Conservation (phyloP, 2,329 filamentous ascomycete species). For the Apiospora rasikravindrae region DNA sequence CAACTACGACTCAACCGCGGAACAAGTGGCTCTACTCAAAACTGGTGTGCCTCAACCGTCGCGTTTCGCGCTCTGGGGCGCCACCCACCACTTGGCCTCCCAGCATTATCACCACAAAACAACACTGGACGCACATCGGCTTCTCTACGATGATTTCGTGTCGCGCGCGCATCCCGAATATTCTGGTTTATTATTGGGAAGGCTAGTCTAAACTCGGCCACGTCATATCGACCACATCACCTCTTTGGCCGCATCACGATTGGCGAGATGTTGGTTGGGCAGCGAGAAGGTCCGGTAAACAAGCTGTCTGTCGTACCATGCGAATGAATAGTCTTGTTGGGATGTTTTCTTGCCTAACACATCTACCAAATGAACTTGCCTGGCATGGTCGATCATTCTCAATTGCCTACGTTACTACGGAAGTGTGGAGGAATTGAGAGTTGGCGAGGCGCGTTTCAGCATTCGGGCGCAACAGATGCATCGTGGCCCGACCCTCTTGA, state of each 20-base stretch:
- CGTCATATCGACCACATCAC: constrained; percentile 8
- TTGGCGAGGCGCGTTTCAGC: background rate
- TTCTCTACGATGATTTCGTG: background rate
- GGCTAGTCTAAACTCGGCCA: background rate
- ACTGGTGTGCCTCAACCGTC: background rate
- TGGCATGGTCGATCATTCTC: background rate
- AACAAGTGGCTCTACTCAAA: background rate
- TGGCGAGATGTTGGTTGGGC: constrained; percentile 1
- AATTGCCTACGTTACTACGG: background rate
- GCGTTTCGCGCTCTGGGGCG: background rate
- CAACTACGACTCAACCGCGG: constrained; percentile 37
- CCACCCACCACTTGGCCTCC: background rate
- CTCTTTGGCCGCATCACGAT: background rate
- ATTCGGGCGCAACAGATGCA: background rate
- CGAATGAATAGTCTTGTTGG: background rate
- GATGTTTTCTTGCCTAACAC: background rate
- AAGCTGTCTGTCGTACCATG: background rate
- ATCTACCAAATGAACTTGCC: background rate
- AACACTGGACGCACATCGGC: background rate
- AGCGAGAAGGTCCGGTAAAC: background rate
- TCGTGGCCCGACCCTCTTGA: background rate
- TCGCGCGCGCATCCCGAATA: too few species aligned
- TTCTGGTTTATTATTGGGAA: background rate
- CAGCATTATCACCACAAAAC: background rate
- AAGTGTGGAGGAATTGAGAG: background rate